Evolutionary conservation across 768 basidiomycete species (phyloP), one percentile per base, ranked within the genome.

Genomic region (Gelatoporia subvermispora): DNA sequence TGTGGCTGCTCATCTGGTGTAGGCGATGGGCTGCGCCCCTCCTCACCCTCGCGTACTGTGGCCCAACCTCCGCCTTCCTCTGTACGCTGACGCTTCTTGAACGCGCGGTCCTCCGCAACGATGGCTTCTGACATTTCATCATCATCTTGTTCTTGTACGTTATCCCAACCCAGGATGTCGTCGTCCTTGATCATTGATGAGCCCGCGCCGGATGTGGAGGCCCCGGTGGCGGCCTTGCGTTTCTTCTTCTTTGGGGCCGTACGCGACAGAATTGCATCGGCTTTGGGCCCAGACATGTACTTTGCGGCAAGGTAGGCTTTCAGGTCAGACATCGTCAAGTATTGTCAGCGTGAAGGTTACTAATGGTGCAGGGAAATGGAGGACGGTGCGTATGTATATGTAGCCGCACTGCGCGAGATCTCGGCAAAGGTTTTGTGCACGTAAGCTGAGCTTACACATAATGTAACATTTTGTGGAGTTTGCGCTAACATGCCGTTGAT

Each of bases 281-380:
- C 93, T 60, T 97, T 98, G 0, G 91, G 82, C 1, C 95, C 95
- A 4, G 93, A 84, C 93, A 97, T 95, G 72, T 98, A 98, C 53
- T 89, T 91, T 55, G 85, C 78, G 0, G 91, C 91, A 16, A 94
- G 77, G 64, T 94, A 94, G 20, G 88, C 74, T 64, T 92, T 85
- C 72, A 94, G 28, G 28, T 31, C 28, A 5, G 28, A 31, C 28
- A 31, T 31, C 5, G 28, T 31, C 7, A 31, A 31, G 28, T 13
- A 31, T n/a, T n/a, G n/a, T n/a, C n/a, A n/a, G n/a, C n/a, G n/a
- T n/a, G n/a, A n/a, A n/a, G n/a, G n/a, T n/a, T n/a, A n/a, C n/a
- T n/a, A n/a, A n/a, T n/a, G n/a, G n/a, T n/a, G n/a, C n/a, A n/a
- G n/a, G n/a, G 28, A 31, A 31, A 13, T 5, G 28, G 28, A 31